Evolutionary conservation across 495 filamentous ascomycete genomes (phyloP).

Genomic region (Xylaria longipes): DNA sequence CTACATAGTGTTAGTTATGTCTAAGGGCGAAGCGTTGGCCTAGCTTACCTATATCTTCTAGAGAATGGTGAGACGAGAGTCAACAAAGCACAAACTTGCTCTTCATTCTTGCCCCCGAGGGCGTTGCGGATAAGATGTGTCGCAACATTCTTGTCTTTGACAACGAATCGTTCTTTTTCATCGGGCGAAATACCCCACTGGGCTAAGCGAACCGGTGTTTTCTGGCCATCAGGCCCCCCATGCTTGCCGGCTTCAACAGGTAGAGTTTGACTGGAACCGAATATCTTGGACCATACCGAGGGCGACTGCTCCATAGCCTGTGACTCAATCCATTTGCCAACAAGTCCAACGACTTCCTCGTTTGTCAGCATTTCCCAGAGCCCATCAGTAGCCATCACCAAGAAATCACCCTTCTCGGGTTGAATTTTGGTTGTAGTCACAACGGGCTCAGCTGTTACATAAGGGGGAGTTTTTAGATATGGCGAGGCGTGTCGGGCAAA

Average conservation of each 20-base stretch:
- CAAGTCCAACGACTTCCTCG: conserved; percentile 95
- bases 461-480: conserved; percentile 88
- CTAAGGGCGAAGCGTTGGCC: neutral
- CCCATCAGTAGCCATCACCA: conserved; percentile 96
- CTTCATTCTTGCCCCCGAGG: conserved; percentile 88
- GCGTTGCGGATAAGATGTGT: conserved; percentile 97
- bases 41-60: conserved; percentile 76
- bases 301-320: conserved; percentile 56
- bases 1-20: conserved; percentile 26
- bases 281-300: conserved; percentile 63
- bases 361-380: conserved; percentile 99
- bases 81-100: conserved; percentile 92
- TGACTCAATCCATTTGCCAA: conserved; percentile 94
- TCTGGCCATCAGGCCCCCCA: conserved; percentile 56
- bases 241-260: conserved; percentile 59
- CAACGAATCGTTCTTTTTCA: conserved; percentile 80
- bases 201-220: conserved; percentile 79
- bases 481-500: conserved; percentile 78
- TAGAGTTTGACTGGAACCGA: conserved; percentile 58
- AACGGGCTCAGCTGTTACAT: conserved; percentile 96
- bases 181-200: conserved; percentile 80
- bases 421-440: conserved; percentile 95
- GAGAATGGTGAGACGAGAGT: conserved; percentile 92
- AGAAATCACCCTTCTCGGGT: conserved; percentile 88
- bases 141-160: conserved; percentile 94